Conservation (phyloP, 352 stramenopile species). For the Elongisporangium senticosum region DNA sequence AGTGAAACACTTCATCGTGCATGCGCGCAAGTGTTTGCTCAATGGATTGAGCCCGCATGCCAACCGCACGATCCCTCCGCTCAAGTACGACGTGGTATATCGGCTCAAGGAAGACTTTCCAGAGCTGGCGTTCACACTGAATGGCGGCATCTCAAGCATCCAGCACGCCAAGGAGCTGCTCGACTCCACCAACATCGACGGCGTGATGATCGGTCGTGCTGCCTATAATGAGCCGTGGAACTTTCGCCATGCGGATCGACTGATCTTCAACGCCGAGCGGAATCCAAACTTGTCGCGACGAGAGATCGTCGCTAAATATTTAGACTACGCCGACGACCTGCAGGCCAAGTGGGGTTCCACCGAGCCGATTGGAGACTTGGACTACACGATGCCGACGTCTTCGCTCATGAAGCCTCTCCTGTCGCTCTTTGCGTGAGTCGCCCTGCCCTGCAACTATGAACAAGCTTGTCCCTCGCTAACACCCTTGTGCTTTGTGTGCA, state of each 20-base stretch:
- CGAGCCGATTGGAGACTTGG: constrained; percentile 30
- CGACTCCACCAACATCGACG: constrained; percentile 65
- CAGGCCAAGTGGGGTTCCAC: constrained; percentile 64
- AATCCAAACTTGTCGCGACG: constrained; percentile 84
- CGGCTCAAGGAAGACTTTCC: constrained; percentile 94
- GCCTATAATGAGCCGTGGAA: constrained; percentile 89
- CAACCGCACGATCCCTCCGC: constrained; percentile 96
- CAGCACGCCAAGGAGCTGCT: constrained; percentile 88
- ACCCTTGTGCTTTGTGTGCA: constrained; percentile 13
- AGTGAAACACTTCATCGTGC: constrained; percentile 96
- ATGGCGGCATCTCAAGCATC: constrained; percentile 94
- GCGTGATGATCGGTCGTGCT: constrained; percentile 88
- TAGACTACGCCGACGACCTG: constrained; percentile 81
- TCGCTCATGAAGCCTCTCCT: constrained; percentile 76
- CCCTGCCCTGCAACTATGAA: neutral
- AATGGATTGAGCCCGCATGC: constrained; percentile 94
- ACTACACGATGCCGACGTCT: constrained; percentile 78
- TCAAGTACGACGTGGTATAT: constrained; percentile 95
- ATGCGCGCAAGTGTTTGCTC: constrained; percentile 97
- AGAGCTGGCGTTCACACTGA: constrained; percentile 95
- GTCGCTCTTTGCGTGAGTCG: constrained; percentile 65
- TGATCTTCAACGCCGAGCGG: constrained; percentile 65
- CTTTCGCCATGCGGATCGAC: constrained; percentile 77
- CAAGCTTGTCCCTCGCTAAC: neutral
- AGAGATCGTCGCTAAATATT: constrained; percentile 78